Conservation (phyloP, 805 yeast genomes). For the Candida nitratophila region DNA sequence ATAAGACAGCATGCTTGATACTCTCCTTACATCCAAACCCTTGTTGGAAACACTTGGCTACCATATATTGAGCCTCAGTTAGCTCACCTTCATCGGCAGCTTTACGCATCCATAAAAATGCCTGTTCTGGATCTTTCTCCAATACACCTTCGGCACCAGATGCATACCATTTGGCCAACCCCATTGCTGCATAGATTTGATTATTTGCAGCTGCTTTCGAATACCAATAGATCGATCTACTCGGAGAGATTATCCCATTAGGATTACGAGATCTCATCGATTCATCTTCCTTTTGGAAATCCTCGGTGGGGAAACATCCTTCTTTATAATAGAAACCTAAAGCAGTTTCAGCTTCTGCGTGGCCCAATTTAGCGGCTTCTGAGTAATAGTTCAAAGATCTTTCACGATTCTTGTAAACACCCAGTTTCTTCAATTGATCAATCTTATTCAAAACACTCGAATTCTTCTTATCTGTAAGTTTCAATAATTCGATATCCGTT, state of each 20-base stretch:
- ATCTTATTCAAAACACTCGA: constrained; percentile 26
- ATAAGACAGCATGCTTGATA: constrained; percentile 35
- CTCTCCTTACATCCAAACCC: constrained; percentile 51
- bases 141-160: constrained; percentile 57
- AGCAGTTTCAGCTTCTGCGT: constrained; percentile 62
- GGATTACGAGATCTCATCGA: constrained; percentile 9
- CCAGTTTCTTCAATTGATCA: constrained; percentile 24
- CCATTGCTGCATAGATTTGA: constrained; percentile 63
- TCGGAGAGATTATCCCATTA: constrained; percentile 39
- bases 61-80: constrained; percentile 58
- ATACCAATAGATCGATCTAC: constrained; percentile 68
- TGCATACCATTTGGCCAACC: constrained; percentile 70
- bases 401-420: constrained; percentile 27
- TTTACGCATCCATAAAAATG: constrained; percentile 57
- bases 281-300: constrained; percentile 26
- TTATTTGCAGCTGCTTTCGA: constrained; percentile 58
- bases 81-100: constrained; percentile 53
- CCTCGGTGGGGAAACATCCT: constrained; percentile 37
- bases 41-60: constrained; percentile 61
- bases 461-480: constrained; percentile 15
- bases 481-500: constrained; percentile 25
- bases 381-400: constrained; percentile 46
- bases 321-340: constrained; percentile 69
- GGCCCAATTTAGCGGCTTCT: constrained; percentile 52
- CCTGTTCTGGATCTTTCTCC: constrained; percentile 52